phyloP scores from a whole-genome alignment of 306 rosid species.

The Rosa chinensis region DNA sequence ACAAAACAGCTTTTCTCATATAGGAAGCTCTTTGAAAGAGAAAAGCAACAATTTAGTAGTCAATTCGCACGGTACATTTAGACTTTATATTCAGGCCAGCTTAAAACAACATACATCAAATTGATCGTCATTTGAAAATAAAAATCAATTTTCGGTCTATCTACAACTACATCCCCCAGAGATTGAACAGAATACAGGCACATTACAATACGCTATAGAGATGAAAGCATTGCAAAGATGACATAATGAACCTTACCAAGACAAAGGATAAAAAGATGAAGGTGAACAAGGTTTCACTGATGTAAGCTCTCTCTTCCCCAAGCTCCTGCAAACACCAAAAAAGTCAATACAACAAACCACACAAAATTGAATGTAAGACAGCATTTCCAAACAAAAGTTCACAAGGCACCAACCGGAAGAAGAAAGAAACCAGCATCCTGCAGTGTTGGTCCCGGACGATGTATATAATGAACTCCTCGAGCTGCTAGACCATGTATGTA shows the following conservation, averaged over 20 bases:
- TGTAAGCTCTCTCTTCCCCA: conserved; percentile 79
- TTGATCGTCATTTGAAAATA: background rate
- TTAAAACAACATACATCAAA: background rate
- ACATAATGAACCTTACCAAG: conserved; percentile 55
- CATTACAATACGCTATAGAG: background rate
- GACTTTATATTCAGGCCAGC: background rate
- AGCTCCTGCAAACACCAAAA: conserved; percentile 62
- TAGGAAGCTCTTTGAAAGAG: background rate
- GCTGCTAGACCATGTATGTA: conserved; percentile 98
- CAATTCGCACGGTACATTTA: background rate
- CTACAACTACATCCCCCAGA: background rate
- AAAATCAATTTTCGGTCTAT: background rate
- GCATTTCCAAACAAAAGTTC: background rate
- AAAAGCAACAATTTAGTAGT: background rate
- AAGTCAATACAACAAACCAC: conserved; percentile 6
- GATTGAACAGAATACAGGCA: conserved; percentile 16
- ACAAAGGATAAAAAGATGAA: conserved; percentile 74
- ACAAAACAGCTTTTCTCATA: background rate
- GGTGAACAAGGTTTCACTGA: conserved; percentile 86
- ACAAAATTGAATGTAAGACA: conserved; percentile 25
- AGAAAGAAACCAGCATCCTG: conserved; percentile 87
- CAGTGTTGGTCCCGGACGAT: conserved; percentile 85
- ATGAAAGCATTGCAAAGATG: conserved; percentile 4
- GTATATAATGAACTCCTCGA: conserved; percentile 91
- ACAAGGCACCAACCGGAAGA: conserved; percentile 65